A percentile compares a stretch with the other conserved stretches of the same genome.
Conservation (phyloP, 345 rosid genomes). For the Salix viminalis region DNA sequence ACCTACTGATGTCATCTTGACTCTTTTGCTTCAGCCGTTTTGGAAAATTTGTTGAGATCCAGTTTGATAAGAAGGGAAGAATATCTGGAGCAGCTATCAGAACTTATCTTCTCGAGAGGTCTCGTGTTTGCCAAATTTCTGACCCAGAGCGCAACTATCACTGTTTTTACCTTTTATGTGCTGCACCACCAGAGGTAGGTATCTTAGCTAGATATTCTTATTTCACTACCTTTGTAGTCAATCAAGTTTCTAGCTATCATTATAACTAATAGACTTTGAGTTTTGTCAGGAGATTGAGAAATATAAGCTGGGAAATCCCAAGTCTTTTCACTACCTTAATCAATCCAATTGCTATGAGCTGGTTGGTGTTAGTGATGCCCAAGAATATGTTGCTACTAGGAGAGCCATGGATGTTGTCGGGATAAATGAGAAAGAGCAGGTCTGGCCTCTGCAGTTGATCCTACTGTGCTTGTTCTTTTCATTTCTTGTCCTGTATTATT, state of each 20-base stretch:
- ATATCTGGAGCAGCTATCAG: constrained; percentile 95
- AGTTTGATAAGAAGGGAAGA: constrained; percentile 66
- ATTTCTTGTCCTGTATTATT: not conserved
- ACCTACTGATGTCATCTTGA: constrained; percentile 7
- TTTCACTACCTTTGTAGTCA: constrained; percentile 4
- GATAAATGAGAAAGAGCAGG: constrained; percentile 75
- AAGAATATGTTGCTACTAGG: constrained; percentile 69
- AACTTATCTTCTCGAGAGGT: constrained; percentile 92
- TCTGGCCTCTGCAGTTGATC: constrained; percentile 24
- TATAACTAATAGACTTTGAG: constrained; percentile 19
- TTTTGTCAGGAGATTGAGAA: constrained; percentile 65
- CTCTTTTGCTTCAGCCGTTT: constrained; percentile 59
- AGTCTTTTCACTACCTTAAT: constrained; percentile 88
- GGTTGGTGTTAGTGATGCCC: constrained; percentile 67
- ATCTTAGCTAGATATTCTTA: constrained; percentile 11
- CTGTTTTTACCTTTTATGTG: constrained; percentile 89
- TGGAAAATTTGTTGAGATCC: constrained; percentile 94
- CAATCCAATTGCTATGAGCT: constrained; percentile 81
- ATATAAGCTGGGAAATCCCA: constrained; percentile 77
- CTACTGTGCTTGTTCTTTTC: not conserved
- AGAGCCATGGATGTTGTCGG: constrained; percentile 90
- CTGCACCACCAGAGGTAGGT: constrained; percentile 72
- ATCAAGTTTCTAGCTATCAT: constrained; percentile 6
- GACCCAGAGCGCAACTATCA: constrained; percentile 91
- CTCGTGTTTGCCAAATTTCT: constrained; percentile 94